A percentile compares a stretch with the other conserved stretches of the same genome.
Conservation (phyloP, 257 asterid species). For the Nicotiana tomentosiformis region DNA sequence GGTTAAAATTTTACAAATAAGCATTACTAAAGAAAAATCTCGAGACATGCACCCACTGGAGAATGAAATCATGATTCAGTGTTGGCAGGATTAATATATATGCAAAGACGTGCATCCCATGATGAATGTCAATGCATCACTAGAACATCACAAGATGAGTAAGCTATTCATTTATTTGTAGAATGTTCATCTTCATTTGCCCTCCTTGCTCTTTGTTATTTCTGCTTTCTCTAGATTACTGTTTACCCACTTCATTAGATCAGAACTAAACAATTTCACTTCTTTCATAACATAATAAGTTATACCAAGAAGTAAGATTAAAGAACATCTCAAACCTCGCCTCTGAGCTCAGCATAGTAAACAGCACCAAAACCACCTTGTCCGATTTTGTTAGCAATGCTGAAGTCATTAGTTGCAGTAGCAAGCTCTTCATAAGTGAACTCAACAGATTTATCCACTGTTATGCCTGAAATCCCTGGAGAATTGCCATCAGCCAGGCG, state of each 20-base stretch:
- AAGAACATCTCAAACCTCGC: conserved; percentile 61
- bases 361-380: conserved; percentile 97
- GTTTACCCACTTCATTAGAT: neutral
- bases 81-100: neutral
- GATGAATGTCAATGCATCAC: neutral
- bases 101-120: neutral
- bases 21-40: neutral
- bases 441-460: conserved; percentile 89
- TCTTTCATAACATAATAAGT: neutral
- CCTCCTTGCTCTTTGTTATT: neutral
- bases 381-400: conserved; percentile 87
- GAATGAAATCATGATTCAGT: neutral
- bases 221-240: conserved; percentile 6
- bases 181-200: neutral
- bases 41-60: neutral
- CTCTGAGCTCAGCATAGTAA: conserved; percentile 96
- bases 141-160: neutral
- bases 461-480: conserved; percentile 56
- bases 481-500: conserved; percentile 34
- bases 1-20: neutral
- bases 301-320: neutral
- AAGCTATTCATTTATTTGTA: neutral
- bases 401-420: conserved; percentile 70
- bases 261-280: neutral
- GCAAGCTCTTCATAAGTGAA: conserved; percentile 96